phyloP scores from a whole-genome alignment of 129 eudicot species.

The Calendula officinalis region DNA sequence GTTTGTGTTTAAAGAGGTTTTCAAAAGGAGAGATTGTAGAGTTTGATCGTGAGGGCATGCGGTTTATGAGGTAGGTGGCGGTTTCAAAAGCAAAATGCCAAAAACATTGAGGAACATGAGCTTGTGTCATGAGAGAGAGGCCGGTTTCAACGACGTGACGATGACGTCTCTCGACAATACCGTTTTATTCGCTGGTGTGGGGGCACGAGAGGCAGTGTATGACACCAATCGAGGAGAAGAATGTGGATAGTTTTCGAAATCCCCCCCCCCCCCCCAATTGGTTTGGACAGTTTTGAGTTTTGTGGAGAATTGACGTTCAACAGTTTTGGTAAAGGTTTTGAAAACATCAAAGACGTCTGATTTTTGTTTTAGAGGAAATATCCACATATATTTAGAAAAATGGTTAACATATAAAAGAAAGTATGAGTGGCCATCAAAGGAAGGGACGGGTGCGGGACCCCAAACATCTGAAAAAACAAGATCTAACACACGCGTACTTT shows the following conservation, averaged over 20 bases:
- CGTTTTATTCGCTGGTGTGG: too few species aligned
- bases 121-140: not conserved
- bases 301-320: too few species aligned
- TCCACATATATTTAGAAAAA: not conserved
- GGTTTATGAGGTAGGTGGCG: conserved; percentile 8
- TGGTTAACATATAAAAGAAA: not conserved
- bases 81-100: conserved; percentile 20
- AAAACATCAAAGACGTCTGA: not conserved
- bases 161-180: not conserved
- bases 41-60: conserved; percentile 5
- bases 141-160: conserved; percentile 17
- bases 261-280: not conserved
- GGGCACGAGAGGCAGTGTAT: not conserved
- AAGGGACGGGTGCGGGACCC: not conserved
- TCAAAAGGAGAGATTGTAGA: too few species aligned
- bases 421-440: not conserved
- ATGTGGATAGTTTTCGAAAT: not conserved
- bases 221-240: not conserved
- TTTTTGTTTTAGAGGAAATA: not conserved
- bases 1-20: too few species aligned
- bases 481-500: too few species aligned
- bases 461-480: not conserved
- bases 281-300: too few species aligned
- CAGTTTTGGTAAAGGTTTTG: too few species aligned
- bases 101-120: not conserved